phyloP scores from a whole-genome alignment of 495 filamentous ascomycete genomes.

The Penicillium pancosmium region DNA sequence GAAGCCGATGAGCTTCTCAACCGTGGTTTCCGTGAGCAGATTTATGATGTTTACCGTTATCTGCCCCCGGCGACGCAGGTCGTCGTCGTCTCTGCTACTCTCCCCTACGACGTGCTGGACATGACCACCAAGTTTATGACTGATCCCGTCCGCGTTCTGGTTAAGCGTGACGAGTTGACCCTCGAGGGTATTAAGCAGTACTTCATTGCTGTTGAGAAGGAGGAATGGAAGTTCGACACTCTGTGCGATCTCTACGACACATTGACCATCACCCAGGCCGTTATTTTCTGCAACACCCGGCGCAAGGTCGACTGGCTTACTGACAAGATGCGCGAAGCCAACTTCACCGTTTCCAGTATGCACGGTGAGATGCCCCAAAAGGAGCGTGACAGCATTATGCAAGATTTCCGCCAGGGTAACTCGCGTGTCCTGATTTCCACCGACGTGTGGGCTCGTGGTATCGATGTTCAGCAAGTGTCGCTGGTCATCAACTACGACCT shows the following conservation, averaged over 20 bases:
- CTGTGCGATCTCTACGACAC: constrained; percentile 99
- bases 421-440: constrained; percentile 98
- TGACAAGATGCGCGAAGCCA: constrained; percentile 96
- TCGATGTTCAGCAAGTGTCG: constrained; percentile 99
- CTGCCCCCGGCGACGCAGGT: constrained; percentile 96
- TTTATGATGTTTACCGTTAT: constrained; percentile 98
- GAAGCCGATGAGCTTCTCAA: constrained; percentile 93
- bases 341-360: constrained; percentile 98
- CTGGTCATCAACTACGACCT: constrained; percentile 99
- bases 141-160: constrained; percentile 96
- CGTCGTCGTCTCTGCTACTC: constrained; percentile 94
- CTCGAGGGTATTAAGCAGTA: constrained; percentile 99
- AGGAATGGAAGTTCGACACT: constrained; percentile 99
- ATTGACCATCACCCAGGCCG: constrained; percentile 96
- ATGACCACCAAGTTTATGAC: constrained; percentile 99
- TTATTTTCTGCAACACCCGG: constrained; percentile 99
- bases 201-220: constrained; percentile 99
- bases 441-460: constrained; percentile 95
- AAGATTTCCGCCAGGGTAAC: constrained; percentile 96
- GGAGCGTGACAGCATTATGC: constrained; percentile 97
- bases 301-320: constrained; percentile 99
- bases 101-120: constrained; percentile 97
- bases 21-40: constrained; percentile 97
- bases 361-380: constrained; percentile 99
- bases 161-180: constrained; percentile 99